Conservation (phyloP, 1,284 basidiomycete genomes). For the Gymnopus androsaceus region DNA sequence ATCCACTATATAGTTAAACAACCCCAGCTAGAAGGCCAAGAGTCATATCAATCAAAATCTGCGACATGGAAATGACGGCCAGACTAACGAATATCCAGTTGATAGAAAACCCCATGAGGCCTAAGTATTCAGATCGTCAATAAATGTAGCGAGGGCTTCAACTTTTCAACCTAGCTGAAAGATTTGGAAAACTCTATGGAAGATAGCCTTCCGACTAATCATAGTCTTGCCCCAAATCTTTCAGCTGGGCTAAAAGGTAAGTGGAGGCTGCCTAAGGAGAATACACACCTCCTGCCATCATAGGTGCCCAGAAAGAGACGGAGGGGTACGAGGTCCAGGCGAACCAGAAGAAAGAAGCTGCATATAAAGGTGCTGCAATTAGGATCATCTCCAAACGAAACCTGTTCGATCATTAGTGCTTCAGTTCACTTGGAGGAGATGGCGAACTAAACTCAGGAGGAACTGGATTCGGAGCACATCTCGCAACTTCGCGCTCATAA, state of each 20-base stretch:
- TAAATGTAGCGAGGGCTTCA: no score
- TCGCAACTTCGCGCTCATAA: slow-evolving; percentile 47
- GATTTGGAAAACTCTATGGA: no score
- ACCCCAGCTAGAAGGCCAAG: slow-evolving; percentile 38
- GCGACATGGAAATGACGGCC: background rate
- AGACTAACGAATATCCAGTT: slow-evolving; percentile 58
- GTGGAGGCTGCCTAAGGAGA: no score
- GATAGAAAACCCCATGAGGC: slow-evolving; percentile 59
- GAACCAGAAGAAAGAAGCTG: slow-evolving; percentile 69
- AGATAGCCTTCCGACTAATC: no score
- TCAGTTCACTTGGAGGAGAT: no score
- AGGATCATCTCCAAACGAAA: slow-evolving; percentile 56
- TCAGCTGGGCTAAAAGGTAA: no score
- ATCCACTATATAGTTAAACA: slow-evolving; percentile 63
- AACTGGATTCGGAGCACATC: slow-evolving; percentile 54
- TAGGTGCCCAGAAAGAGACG: slow-evolving; percentile 59
- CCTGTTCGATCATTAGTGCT: no score
- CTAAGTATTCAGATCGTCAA: no score
- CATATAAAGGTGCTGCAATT: slow-evolving; percentile 56
- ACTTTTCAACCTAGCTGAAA: no score
- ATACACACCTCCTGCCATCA: slow-evolving; percentile 47
- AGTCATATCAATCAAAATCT: slow-evolving; percentile 5
- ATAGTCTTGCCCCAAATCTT: no score
- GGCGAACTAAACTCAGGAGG: slow-evolving; percentile 75
- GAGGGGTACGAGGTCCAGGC: slow-evolving; percentile 31